Evolutionary conservation across 2,329 filamentous ascomycete genomes (phyloP).

Genomic region (Thermomyces lanuginosus): DNA sequence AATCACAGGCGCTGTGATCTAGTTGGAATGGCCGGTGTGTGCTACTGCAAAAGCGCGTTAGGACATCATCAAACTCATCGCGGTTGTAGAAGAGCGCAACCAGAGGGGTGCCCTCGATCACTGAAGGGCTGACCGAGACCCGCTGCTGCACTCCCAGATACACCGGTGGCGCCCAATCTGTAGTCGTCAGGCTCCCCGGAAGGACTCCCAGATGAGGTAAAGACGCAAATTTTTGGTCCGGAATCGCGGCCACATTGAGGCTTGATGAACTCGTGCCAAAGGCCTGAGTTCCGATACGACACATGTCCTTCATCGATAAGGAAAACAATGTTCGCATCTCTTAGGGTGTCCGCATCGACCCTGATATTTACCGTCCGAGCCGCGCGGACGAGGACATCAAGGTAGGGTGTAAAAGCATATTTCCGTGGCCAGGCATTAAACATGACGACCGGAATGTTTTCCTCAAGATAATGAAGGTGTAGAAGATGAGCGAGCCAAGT

Average conservation of each 20-base stretch:
- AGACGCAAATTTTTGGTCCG: conserved; percentile 5
- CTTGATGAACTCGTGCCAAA: conserved; percentile 6
- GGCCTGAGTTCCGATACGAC: conserved; percentile 3
- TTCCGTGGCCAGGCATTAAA: background rate
- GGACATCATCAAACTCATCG: conserved; percentile 5
- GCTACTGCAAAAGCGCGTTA: conserved; percentile 3
- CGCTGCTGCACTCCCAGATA: conserved; percentile 4
- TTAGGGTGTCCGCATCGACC: background rate
- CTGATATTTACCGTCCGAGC: background rate
- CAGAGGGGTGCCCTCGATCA: background rate
- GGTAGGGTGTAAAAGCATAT: too few relatives aligned
- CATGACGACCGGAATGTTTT: background rate
- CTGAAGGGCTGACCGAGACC: conserved; percentile 4
- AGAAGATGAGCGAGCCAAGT: conserved; percentile 6
- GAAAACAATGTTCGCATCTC: conserved; percentile 5
- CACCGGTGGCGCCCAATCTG: conserved; percentile 1
- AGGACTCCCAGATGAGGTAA: conserved; percentile 6
- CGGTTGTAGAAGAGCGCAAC: conserved; percentile 5
- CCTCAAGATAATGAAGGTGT: conserved; percentile 3
- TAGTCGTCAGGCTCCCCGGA: conserved; percentile 1
- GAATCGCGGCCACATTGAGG: background rate
- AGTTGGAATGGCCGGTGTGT: conserved; percentile 8
- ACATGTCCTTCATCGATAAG: conserved; percentile 6
- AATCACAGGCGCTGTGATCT: conserved; percentile 10
- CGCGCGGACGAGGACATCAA: conserved; percentile 1